phyloP scores from a whole-genome alignment of 2,329 filamentous ascomycete genomes.

The Gaeumannomyces sp. region DNA sequence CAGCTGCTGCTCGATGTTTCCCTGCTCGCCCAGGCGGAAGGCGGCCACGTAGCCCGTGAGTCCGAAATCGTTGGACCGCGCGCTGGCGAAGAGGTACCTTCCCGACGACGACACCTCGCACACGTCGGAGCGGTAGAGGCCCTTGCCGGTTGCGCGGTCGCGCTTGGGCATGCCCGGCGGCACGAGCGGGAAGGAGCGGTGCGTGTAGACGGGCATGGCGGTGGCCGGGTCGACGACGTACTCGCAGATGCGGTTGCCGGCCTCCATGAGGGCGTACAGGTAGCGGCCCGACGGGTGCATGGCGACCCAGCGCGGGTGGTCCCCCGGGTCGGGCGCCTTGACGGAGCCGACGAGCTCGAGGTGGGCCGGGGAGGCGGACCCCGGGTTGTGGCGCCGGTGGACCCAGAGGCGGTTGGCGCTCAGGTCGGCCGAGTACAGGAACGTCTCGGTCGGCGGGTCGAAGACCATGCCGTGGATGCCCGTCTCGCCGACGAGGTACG shows the following conservation, averaged over 20 bases:
- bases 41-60: conserved; percentile 78
- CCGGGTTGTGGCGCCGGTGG: conserved; percentile 48
- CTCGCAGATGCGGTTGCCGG: conserved; percentile 76
- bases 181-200: conserved; percentile 70
- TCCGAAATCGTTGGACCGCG: conserved; percentile 69
- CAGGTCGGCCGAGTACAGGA: conserved; percentile 75
- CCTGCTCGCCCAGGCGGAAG: conserved; percentile 63
- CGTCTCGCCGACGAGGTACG: conserved; percentile 56
- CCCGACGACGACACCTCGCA: conserved; percentile 64
- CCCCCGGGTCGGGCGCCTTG: conserved; percentile 61
- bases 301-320: conserved; percentile 85
- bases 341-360: conserved; percentile 66
- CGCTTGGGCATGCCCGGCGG: conserved; percentile 58
- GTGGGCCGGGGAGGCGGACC: conserved; percentile 42
- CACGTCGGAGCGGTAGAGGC: conserved; percentile 82
- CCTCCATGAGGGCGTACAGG: conserved; percentile 83
- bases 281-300: conserved; percentile 73
- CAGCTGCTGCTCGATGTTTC: conserved; percentile 70
- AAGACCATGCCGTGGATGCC: conserved; percentile 82
- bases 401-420: conserved; percentile 78
- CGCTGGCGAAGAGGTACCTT: conserved; percentile 75
- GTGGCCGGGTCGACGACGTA: conserved; percentile 72
- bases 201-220: conserved; percentile 71
- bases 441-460: conserved; percentile 59
- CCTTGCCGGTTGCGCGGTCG: conserved; percentile 31